These are phyloP conservation scores for Aphanocladium album DNA, from an alignment of 2,329 filamentous ascomycete species.

Conservation along the genomic window DNA sequence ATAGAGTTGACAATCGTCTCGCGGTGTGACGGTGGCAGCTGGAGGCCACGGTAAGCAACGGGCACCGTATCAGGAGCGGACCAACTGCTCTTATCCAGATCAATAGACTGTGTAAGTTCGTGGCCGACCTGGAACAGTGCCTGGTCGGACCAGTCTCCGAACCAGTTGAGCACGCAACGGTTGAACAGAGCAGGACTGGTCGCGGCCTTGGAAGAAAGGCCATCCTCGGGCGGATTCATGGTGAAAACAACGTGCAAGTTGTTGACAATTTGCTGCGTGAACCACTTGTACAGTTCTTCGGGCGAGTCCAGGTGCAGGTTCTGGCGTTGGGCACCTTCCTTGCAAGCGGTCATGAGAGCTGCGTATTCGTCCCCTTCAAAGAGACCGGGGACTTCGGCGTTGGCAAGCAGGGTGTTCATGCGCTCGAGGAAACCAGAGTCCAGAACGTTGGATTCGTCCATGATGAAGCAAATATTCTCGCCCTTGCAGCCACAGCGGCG, in stretches of 20 bases:
- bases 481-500: slow-evolving; percentile 94
- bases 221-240: slow-evolving; percentile 98
- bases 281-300: slow-evolving; percentile 99
- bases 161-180: slow-evolving; percentile 99
- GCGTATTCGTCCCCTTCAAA: slow-evolving; percentile 99
- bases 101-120: slow-evolving; percentile 92
- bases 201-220: slow-evolving; percentile 89
- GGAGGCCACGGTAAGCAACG: slow-evolving; percentile 82
- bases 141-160: slow-evolving; percentile 99
- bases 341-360: slow-evolving; percentile 98
- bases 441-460: slow-evolving; percentile 98
- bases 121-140: slow-evolving; percentile 96
- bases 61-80: slow-evolving; percentile 85
- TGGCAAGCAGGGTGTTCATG: slow-evolving; percentile 98
- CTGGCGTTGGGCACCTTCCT: slow-evolving; percentile 94
- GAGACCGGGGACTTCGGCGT: slow-evolving; percentile 96
- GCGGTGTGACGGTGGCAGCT: slow-evolving; percentile 80
- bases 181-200: slow-evolving; percentile 99
- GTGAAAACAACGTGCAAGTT: slow-evolving; percentile 99
- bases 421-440: slow-evolving; percentile 98
- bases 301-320: slow-evolving; percentile 93
- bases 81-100: slow-evolving; percentile 85
- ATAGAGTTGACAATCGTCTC: slow-evolving; percentile 95
- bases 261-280: slow-evolving; percentile 98
- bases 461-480: slow-evolving; percentile 99